phyloP scores from a whole-genome alignment of 2,329 filamentous ascomycete genomes.

The Aquanectria penicillioides region DNA sequence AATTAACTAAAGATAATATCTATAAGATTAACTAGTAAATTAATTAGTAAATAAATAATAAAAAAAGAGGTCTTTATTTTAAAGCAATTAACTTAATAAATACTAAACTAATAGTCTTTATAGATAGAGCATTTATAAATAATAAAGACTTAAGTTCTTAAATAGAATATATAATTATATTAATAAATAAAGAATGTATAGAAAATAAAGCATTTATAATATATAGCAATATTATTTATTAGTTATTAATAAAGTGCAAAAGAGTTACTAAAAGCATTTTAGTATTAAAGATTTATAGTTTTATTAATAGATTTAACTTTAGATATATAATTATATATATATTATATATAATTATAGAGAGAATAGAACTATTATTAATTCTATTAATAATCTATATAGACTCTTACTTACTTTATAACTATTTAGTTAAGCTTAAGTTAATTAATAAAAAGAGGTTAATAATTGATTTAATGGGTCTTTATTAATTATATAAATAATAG shows the following conservation, averaged over 20 bases:
- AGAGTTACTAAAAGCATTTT: background rate
- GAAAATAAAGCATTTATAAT: background rate
- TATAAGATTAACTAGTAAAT: background rate
- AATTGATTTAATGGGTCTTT: background rate
- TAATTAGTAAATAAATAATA: background rate
- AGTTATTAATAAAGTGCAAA: background rate
- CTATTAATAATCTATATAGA: background rate
- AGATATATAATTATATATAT: background rate
- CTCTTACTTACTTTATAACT: background rate
- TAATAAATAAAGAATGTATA: background rate
- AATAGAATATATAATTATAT: background rate
- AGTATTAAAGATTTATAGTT: background rate
- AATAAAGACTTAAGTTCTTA: background rate
- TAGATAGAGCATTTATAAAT: background rate
- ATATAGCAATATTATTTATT: background rate
- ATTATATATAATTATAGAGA: background rate
- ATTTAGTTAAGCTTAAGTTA: background rate
- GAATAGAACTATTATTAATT: background rate
- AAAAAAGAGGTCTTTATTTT: background rate
- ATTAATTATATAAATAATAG: background rate
- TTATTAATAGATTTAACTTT: background rate
- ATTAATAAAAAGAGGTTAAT: background rate
- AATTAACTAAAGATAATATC: background rate
- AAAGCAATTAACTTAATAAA: background rate
- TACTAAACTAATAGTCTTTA: background rate